Evolutionary conservation across 1,284 basidiomycete species (phyloP), one percentile per base, ranked within the genome.

Genomic region (Stygiomarasmius scandens): DNA sequence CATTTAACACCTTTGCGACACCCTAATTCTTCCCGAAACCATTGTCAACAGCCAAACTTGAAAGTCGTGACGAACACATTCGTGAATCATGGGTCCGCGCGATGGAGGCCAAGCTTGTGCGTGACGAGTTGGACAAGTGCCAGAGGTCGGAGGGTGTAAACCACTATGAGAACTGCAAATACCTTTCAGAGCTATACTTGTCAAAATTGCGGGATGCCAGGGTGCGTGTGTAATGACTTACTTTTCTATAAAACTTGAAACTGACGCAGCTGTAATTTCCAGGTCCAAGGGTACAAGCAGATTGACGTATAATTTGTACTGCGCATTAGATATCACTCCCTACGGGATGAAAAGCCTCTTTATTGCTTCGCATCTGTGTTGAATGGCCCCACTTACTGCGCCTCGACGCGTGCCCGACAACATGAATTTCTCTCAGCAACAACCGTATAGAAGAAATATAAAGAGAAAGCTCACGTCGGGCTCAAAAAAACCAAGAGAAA

Each of bases 11-110:
- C 46, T 49, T 46, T 20, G 44, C 49, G 51, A 36, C n/a, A n/a
- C n/a, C n/a, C 54, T 24, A 36, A 46, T 34, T 16, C 11, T 22
- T 44, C 34, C 16, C 29, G 19, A 43, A 19, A 6, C 29, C 12
- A 32, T 12, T 12, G 5, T 32, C 12, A 27, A 16, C 56, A 90
- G 89, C 80, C 24, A 84, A 81, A 69, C 70, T 89, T 48, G 73
- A 82, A 63, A 82, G 83, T 63, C 89, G 92, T 51, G 94, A 96
- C 59, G 79, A 87, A 49, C 82, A 86, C 73, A 81, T 98, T 67
- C 89, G 93, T 59, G 94, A 97, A 77, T 90, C 91, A 56, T 99
- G 96, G 96, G 83, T 98, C 47, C 90, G 88, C 68, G 88, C 92
- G 24, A 97, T 98, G 95, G 94, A 98, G 75, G 87, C 89, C 23